These are phyloP conservation scores for Niveomyces coronatus DNA, from an alignment of 2,329 filamentous ascomycete genomes.

Conservation along the genomic window DNA sequence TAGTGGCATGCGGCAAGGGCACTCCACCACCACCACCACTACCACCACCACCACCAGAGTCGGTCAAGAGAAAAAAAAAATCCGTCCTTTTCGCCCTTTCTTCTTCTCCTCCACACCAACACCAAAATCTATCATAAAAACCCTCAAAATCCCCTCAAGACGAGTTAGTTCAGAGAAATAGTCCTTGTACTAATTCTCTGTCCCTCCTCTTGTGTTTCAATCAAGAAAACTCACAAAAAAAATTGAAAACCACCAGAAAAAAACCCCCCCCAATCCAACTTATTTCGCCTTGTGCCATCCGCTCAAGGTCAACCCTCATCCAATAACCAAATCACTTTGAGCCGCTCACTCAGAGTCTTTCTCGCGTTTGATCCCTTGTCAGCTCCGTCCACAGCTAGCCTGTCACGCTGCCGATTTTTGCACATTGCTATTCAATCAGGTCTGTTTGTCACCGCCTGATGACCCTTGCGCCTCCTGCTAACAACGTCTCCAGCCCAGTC, in stretches of 20 bases:
- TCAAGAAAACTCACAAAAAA: constrained; percentile 50
- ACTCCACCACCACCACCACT: too few relatives aligned
- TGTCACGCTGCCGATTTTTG: constrained; percentile 14
- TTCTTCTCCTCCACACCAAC: constrained; percentile 32
- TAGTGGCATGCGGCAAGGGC: constrained; percentile 10
- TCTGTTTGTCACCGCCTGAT: neutral
- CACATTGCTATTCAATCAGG: constrained; percentile 13
- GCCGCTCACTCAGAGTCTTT: constrained; percentile 17
- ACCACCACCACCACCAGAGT: too few relatives aligned
- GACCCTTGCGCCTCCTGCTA: constrained; percentile 9
- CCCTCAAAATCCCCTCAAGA: constrained; percentile 30
- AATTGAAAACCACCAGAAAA: constrained; percentile 47
- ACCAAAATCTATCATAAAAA: constrained; percentile 40
- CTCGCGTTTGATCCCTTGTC: constrained; percentile 19
- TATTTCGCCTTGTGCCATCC: constrained; percentile 14
- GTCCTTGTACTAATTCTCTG: constrained; percentile 49
- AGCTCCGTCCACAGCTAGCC: constrained; percentile 17
- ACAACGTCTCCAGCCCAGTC: constrained; percentile 13
- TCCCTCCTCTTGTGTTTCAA: constrained; percentile 44
- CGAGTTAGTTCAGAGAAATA: constrained; percentile 46
- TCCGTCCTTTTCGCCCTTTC: constrained; percentile 23
- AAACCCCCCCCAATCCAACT: constrained; percentile 42
- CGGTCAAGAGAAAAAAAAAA: constrained; percentile 24
- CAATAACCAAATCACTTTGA: constrained; percentile 16
- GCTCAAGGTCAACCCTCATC: constrained; percentile 4